phyloP scores from a whole-genome alignment of 2,329 filamentous ascomycete species.

The Fusarium abutilonis region DNA sequence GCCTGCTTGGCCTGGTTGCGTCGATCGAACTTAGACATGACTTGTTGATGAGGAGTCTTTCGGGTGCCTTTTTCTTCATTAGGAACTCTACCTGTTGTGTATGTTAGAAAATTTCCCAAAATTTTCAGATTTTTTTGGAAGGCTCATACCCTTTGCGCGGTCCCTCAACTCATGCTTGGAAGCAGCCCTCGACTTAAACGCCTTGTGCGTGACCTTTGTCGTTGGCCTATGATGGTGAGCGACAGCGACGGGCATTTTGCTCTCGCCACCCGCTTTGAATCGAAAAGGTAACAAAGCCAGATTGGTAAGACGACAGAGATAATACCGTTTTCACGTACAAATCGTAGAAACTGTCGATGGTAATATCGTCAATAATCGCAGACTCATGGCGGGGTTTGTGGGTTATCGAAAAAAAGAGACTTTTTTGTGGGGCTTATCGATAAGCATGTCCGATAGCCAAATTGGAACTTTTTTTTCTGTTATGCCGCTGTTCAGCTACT shows the following conservation, averaged over 20 bases:
- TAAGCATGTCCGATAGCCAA: slow-evolving; percentile 41
- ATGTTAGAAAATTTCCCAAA: background rate
- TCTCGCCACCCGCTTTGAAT: slow-evolving; percentile 82
- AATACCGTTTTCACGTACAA: slow-evolving; percentile 18
- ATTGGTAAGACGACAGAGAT: slow-evolving; percentile 49
- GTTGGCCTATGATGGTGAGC: slow-evolving; percentile 90
- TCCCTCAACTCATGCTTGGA: slow-evolving; percentile 90
- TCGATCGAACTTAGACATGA: slow-evolving; percentile 97
- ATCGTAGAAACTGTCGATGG: slow-evolving; percentile 35
- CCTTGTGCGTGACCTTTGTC: slow-evolving; percentile 87
- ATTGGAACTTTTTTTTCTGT: slow-evolving; percentile 27
- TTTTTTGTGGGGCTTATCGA: slow-evolving; percentile 54
- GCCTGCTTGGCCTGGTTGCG: slow-evolving; percentile 95
- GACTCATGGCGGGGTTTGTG: slow-evolving; percentile 51
- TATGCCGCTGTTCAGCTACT: slow-evolving; percentile 26
- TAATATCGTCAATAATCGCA: slow-evolving; percentile 44
- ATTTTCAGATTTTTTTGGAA: background rate
- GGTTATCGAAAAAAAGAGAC: slow-evolving; percentile 50
- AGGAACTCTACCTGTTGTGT: slow-evolving; percentile 74
- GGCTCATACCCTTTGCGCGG: slow-evolving; percentile 75
- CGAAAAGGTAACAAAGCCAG: slow-evolving; percentile 81
- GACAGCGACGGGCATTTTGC: slow-evolving; percentile 78
- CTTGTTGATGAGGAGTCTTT: slow-evolving; percentile 92
- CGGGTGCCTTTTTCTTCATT: slow-evolving; percentile 79
- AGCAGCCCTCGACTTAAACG: slow-evolving; percentile 91